Evolutionary conservation across 192 early-diverging fungal species (phyloP), one percentile per base, ranked within the genome.

Genomic region (Entophlyctis luteolus): DNA sequence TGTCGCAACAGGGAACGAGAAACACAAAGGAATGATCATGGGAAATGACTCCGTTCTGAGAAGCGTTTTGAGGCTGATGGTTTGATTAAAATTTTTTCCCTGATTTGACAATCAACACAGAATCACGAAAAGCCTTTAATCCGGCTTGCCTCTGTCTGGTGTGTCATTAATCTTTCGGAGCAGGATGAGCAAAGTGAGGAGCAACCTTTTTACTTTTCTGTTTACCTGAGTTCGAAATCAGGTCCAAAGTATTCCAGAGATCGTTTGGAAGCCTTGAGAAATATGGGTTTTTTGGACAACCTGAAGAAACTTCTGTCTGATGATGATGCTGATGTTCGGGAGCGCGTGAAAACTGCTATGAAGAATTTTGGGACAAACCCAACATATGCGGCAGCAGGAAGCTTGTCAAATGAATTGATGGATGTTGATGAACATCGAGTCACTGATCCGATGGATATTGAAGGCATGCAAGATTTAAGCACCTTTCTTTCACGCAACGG

Each of bases 111-210:
- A 39, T 34, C 27, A 18, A n/a, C 22, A 29, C 42, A 86, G 84
- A 54, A 62, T 0, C 87, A 91, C 63, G 72, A 80, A 0, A 80
- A 77, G 29, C 62, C 83, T 18, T 48, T 75, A 20, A 80, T 91
- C 33, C 85, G 88, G 2, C 66, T 88, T 1, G 88, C 80, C 2
- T 79, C 88, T 12, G 72, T 83, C 20, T 93, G 88, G 89, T 82
- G 80, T 65, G 72, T 90, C 28, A 88, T 91, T 45, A 93, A 92
- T 70, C 68, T 89, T 47, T 88, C 88, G 10, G 90, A 87, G 80
- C 69, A 72, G 2, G 86, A 90, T 20, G 84, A 87, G 39, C 23
- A 59, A 47, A 67, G 72, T 52, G 32, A 42, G 25, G 27, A 23
- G 73, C 75, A 14, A 72, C 71, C 20, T 59, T 29, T 58, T 45